Percentiles rank a stretch among this genome's conserved stretches.
These are phyloP conservation scores for Xylariaceae sp. DNA, from an alignment of 2,329 filamentous ascomycete species.

Conservation along the genomic window DNA sequence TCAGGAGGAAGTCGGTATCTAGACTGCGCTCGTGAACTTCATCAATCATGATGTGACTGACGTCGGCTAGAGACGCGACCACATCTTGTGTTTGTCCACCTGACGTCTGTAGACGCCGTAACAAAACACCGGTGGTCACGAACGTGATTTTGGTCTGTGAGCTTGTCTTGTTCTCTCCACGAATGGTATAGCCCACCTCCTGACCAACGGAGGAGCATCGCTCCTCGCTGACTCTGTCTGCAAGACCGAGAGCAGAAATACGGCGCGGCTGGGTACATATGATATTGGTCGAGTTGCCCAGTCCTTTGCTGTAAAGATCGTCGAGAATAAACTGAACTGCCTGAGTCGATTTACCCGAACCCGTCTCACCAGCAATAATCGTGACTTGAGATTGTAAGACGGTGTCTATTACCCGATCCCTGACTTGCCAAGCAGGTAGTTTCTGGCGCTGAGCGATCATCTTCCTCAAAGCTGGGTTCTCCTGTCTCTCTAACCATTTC, in stretches of 20 bases:
- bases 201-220: conserved; percentile 74
- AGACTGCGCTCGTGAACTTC: conserved; percentile 94
- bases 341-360: conserved; percentile 94
- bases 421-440: conserved; percentile 83
- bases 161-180: conserved; percentile 77
- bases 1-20: conserved; percentile 90
- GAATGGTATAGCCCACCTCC: conserved; percentile 87
- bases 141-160: conserved; percentile 83
- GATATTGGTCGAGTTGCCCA: conserved; percentile 78
- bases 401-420: conserved; percentile 68
- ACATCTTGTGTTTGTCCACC: conserved; percentile 76
- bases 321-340: conserved; percentile 95
- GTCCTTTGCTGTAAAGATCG: conserved; percentile 70
- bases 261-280: conserved; percentile 92
- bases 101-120: conserved; percentile 85
- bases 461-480: conserved; percentile 58
- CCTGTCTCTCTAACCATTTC: conserved; percentile 66
- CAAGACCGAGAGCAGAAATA: conserved; percentile 89
- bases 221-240: conserved; percentile 91
- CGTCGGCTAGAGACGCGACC: conserved; percentile 73
- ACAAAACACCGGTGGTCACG: conserved; percentile 88
- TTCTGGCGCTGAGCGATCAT: conserved; percentile 69
- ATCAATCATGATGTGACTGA: conserved; percentile 92
- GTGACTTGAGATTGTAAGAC: conserved; percentile 79
- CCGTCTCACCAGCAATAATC: conserved; percentile 95